These are phyloP conservation scores for Albizia julibrissin DNA, from an alignment of 306 rosid species.

Conservation along the genomic window DNA sequence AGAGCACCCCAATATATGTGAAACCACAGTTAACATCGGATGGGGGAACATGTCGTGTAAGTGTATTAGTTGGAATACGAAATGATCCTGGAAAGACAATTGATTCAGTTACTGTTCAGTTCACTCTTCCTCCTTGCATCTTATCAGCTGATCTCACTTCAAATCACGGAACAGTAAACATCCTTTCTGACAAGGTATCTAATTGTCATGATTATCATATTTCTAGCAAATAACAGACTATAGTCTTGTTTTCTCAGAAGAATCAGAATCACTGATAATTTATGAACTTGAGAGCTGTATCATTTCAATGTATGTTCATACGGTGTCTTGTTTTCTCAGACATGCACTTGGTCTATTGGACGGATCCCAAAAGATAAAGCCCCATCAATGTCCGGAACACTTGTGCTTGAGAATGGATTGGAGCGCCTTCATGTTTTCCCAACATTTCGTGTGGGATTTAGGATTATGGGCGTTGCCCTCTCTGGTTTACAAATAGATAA, in stretches of 20 bases:
- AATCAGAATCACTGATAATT: slow-evolving; percentile 8
- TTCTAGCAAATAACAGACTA: slow-evolving; percentile 10
- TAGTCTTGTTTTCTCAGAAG: too few species aligned
- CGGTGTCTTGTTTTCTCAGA: slow-evolving; percentile 41
- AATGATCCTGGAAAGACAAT: slow-evolving; percentile 89
- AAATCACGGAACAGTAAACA: slow-evolving; percentile 83
- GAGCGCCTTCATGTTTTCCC: slow-evolving; percentile 85
- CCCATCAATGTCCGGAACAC: slow-evolving; percentile 88
- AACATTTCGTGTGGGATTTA: slow-evolving; percentile 77
- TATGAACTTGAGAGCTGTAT: slow-evolving; percentile 12
- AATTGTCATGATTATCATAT: not conserved
- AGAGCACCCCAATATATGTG: slow-evolving; percentile 84
- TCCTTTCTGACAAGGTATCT: slow-evolving; percentile 78
- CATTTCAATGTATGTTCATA: slow-evolving; percentile 19
- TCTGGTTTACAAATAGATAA: slow-evolving; percentile 90
- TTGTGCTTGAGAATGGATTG: slow-evolving; percentile 78
- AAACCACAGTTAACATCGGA: slow-evolving; percentile 89
- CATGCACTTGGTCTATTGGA: slow-evolving; percentile 84
- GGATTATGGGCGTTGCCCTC: slow-evolving; percentile 85
- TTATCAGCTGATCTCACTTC: slow-evolving; percentile 78
- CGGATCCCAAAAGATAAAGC: slow-evolving; percentile 88
- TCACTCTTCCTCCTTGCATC: slow-evolving; percentile 79
- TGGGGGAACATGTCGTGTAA: slow-evolving; percentile 73
- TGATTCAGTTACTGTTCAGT: slow-evolving; percentile 68
- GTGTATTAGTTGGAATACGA: slow-evolving; percentile 78